Conservation (phyloP, 352 stramenopile species). For the Phytophthora palmivora region DNA sequence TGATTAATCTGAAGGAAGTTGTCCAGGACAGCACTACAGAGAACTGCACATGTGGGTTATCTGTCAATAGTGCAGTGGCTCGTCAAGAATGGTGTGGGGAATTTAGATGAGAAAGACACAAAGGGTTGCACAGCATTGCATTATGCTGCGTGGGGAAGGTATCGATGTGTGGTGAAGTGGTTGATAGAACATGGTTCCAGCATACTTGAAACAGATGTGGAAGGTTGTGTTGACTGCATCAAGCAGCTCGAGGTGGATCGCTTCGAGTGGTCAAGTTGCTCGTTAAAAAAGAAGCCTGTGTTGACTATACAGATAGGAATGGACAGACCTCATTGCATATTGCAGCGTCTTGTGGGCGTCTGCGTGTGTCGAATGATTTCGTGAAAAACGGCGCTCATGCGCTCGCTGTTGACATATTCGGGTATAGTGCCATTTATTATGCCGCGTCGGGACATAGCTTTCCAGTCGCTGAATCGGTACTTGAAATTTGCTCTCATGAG, state of each 20-base stretch:
- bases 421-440: slow-evolving; percentile 2
- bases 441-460: background rate
- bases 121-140: background rate
- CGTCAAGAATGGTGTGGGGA: background rate
- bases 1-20: no score
- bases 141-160: no score
- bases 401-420: background rate
- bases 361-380: slow-evolving; percentile 1
- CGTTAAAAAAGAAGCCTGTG: background rate
- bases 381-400: background rate
- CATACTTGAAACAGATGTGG: no score
- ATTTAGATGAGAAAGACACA: background rate
- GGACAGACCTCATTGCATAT: slow-evolving; percentile 2
- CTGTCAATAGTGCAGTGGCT: slow-evolving; percentile 1
- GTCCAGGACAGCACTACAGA: no score
- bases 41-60: no score
- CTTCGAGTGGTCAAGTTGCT: background rate
- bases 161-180: no score
- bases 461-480: background rate
- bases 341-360: background rate
- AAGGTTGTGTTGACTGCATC: background rate
- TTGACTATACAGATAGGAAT: background rate
- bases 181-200: no score
- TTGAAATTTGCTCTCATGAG: background rate
- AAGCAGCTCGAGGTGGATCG: slow-evolving; percentile 1